These are phyloP conservation scores for Panus rudis DNA, from an alignment of 768 basidiomycete species.

Conservation along the genomic window DNA sequence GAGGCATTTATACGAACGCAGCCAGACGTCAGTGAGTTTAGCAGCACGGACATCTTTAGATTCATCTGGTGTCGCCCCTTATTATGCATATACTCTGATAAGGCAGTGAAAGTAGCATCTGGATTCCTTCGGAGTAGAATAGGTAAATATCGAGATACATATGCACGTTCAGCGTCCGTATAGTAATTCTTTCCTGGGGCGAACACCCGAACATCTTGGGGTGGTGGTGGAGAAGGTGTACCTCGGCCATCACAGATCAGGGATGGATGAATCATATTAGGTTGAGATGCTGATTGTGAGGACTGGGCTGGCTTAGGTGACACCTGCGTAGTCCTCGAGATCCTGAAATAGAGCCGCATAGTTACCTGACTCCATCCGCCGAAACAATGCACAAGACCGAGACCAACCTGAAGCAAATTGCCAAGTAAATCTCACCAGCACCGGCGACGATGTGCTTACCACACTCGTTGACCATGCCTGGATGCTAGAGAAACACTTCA, in stretches of 20 bases:
- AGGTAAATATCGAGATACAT: neutral
- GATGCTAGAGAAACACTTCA: constrained; percentile 98
- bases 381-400: constrained; percentile 6
- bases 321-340: constrained; percentile 98
- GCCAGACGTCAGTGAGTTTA: neutral
- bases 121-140: neutral
- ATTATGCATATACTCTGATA: neutral
- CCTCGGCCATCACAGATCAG: neutral
- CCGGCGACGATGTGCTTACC: constrained; percentile 99
- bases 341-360: constrained; percentile 47
- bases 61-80: neutral
- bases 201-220: neutral
- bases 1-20: neutral
- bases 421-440: constrained; percentile 96
- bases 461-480: constrained; percentile 87
- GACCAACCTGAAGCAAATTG: constrained; percentile 99
- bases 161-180: neutral
- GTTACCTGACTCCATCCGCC: constrained; percentile 2
- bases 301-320: neutral
- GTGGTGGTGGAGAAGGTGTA: neutral
- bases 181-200: neutral
- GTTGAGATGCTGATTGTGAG: neutral
- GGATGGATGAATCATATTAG: neutral
- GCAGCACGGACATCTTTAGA: neutral
- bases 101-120: neutral